Base-by-base conservation (phyloP, 1,139 yeast species). In the Diutina pseudorugosa region DNA sequence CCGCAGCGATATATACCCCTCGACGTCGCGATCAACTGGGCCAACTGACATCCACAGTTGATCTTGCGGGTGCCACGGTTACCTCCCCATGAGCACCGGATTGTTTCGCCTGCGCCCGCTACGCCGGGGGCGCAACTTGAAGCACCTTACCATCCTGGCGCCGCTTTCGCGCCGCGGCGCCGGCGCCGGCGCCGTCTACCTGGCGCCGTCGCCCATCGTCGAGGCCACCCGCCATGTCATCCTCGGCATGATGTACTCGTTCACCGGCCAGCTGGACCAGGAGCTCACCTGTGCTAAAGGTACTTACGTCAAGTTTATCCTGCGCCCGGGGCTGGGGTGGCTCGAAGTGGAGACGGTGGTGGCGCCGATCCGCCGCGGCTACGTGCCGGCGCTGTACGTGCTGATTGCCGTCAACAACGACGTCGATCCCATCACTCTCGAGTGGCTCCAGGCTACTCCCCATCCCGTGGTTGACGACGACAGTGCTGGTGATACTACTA, bases 131-230 rank as follows among this genome's bases (percentile, higher is more conserved):
- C 25, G 49, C 16, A 45, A 45, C 14, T 18, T 45, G 23, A 45
- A 45, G 21, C 49, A 23, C 40, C 40, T 45, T n/a, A 45, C 36
- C n/a, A 45, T 45, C 40, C 49, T 45, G 49, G 49, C 36, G 12
- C 49, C 49, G 11, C 16, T 45, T 16, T 7, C 20, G 6, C 14
- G 19, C n/a, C 47, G 30, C n/a, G 20, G 20, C 20, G 9, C 9
- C 40, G 25, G 49, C 23, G 20, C 18, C 43, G 11, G 43, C 20
- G 23, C n/a, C 33, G 14, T 7, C 47, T 25, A 25, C 14, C 36
- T n/a, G 23, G 27, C 36, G 21, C 49, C 40, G n/a, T 33, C 27
- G 41, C 49, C 49, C 19, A 45, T 45, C 14, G n/a, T 27, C 27
- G 49, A 45, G 16, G 23, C 20, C 23, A 45, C 49, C 16, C 25